phyloP scores from a whole-genome alignment of 257 asterid genomes.

The Capsicum baccatum region DNA sequence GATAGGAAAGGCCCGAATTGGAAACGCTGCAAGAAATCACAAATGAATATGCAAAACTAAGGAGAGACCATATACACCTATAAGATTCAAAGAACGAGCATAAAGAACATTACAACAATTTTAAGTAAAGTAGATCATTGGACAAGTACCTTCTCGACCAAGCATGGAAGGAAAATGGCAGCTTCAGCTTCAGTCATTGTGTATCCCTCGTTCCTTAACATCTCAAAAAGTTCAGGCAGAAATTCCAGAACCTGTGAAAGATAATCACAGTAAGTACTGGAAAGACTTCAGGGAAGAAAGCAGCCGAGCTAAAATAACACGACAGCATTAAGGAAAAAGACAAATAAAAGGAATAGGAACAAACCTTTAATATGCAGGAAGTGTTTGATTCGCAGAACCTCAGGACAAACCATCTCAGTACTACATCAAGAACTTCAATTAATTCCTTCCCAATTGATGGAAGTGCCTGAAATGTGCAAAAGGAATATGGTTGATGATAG shows the following conservation, averaged over 20 bases:
- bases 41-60: not conserved
- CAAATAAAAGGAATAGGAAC: not conserved
- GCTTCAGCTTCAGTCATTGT: slow-evolving; percentile 95
- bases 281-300: slow-evolving; percentile 25
- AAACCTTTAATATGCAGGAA: slow-evolving; percentile 88
- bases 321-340: not conserved
- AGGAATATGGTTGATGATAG: slow-evolving; percentile 33
- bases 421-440: slow-evolving; percentile 85
- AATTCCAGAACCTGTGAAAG: slow-evolving; percentile 87
- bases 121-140: slow-evolving; percentile 26
- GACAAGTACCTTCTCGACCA: slow-evolving; percentile 80
- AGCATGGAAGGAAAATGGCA: slow-evolving; percentile 91
- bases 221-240: slow-evolving; percentile 90
- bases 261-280: slow-evolving; percentile 29
- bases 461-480: slow-evolving; percentile 69
- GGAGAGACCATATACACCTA: not conserved
- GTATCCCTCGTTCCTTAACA: slow-evolving; percentile 86
- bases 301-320: not conserved
- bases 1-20: not conserved
- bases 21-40: slow-evolving; percentile 17
- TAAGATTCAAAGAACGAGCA: not conserved
- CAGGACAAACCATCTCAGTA: slow-evolving; percentile 90
- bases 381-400: slow-evolving; percentile 94
- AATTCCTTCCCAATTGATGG: slow-evolving; percentile 75
- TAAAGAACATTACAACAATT: not conserved